A percentile compares a stretch with the other conserved stretches of the same genome.
Conservation (phyloP, 2,329 filamentous ascomycete species). For the Corinectria fuckeliana region DNA sequence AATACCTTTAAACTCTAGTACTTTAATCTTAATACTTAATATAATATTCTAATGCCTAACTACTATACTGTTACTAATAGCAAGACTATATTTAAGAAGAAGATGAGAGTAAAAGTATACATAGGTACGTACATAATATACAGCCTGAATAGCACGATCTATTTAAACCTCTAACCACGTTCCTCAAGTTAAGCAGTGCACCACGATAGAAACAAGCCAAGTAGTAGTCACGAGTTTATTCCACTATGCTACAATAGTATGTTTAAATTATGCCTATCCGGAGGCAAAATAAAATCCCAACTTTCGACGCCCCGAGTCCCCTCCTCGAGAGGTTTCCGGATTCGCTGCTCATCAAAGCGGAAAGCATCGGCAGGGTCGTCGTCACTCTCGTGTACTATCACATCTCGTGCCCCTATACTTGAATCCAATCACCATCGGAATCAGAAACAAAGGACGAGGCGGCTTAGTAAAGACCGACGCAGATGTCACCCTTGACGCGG, state of each 20-base stretch:
- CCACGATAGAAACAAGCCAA: too few relatives aligned
- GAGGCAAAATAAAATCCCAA: constrained; percentile 23
- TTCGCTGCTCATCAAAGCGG: constrained; percentile 2
- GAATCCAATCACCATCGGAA: constrained; percentile 11
- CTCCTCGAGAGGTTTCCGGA: neutral
- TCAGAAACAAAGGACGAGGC: neutral
- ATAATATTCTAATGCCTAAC: too few relatives aligned
- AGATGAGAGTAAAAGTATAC: too few relatives aligned
- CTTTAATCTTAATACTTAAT: too few relatives aligned
- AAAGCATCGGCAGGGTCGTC: constrained; percentile 7
- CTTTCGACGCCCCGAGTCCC: constrained; percentile 16
- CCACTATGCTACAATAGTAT: constrained; percentile 26
- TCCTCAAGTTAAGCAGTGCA: too few relatives aligned
- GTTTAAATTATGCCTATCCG: constrained; percentile 21
- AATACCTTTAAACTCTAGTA: too few relatives aligned
- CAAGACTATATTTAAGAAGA: too few relatives aligned
- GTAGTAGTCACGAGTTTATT: constrained; percentile 26
- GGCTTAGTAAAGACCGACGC: constrained; percentile 48
- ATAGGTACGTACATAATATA: too few relatives aligned
- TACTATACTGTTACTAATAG: too few relatives aligned
- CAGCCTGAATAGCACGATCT: too few relatives aligned
- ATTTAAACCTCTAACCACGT: too few relatives aligned
- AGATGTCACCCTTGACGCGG: constrained; percentile 65
- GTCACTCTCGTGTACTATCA: constrained; percentile 12
- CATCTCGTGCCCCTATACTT: constrained; percentile 19